Evolutionary conservation across 257 asterid species (phyloP).

Genomic region (Gentiana dahurica): DNA sequence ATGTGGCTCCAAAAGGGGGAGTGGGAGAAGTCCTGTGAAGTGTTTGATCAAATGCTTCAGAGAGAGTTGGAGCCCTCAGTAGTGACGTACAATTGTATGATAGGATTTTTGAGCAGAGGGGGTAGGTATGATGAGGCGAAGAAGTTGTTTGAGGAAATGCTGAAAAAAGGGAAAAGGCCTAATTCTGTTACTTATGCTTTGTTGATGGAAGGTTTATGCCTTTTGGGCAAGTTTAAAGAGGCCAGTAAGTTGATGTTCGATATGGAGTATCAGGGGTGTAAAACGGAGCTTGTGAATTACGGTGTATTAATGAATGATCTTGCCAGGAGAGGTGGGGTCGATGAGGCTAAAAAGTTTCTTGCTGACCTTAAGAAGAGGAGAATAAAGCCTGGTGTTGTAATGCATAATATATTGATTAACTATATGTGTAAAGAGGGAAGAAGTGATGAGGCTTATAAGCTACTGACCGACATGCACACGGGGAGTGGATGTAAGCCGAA

Average conservation of each 20-base stretch:
- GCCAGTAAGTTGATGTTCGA: conserved; percentile 85
- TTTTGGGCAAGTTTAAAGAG: conserved; percentile 38
- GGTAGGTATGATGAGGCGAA: conserved; percentile 49
- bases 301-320: conserved; percentile 74
- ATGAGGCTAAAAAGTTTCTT: conserved; percentile 59
- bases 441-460: conserved; percentile 54
- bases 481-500: conserved; percentile 51
- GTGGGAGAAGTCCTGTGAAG: conserved; percentile 43
- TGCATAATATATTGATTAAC: conserved; percentile 50
- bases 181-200: conserved; percentile 64
- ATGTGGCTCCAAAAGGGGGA: conserved; percentile 54
- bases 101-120: conserved; percentile 64
- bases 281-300: conserved; percentile 45
- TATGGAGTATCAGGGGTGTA: conserved; percentile 91
- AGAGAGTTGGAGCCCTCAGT: conserved; percentile 59
- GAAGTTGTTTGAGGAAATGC: conserved; percentile 57
- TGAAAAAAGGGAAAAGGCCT: conserved; percentile 34
- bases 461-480: conserved; percentile 64
- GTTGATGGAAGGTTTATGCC: conserved; percentile 73
- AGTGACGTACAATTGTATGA: conserved; percentile 64
- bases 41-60: conserved; percentile 87
- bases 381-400: conserved; percentile 63
- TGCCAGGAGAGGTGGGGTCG: conserved; percentile 43
- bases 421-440: conserved; percentile 38
- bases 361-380: conserved; percentile 70